Base-by-base conservation (phyloP, 495 filamentous ascomycete species). In the Hyaloscypha hepaticicola region DNA sequence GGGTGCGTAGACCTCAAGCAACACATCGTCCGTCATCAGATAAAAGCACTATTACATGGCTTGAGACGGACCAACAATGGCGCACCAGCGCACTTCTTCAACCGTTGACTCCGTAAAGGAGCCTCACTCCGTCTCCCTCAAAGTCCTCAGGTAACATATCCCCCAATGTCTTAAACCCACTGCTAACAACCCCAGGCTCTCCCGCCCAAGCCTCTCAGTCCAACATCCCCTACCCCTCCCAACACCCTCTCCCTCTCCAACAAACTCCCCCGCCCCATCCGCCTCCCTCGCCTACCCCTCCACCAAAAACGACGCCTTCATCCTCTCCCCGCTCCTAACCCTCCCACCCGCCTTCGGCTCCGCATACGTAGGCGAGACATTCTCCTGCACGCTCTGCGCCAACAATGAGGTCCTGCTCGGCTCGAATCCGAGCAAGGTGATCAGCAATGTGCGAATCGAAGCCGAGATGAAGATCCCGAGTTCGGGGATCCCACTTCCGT, bases 321-420 rank as follows among this genome's bases (percentile, higher is more conserved):
- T 70, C 50, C 68, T 84, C 53, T 76, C 74, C 14, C 80, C 83
- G 0, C 86, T 87, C 57, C 83, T 97, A 67, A 96, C 90, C n/a
- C 86, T 98, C 3, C 95, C 95, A 6, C 90, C 92, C 1, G 86
- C 92, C 5, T 98, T 99, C 74, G 95, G 93, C 59, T 91, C 90
- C 11, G 92, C 93, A 56, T 97, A 97, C 67, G 93, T 98, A 49
- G 95, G 95, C 63, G 93, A 98, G 78, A 92, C 90, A 1, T 99
- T 99, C 75, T 85, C 86, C 56, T 99, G 95, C 77, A 95, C 93
- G 1, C 83, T 99, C 25, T 96, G 92, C 77, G 93, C 90, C 9
- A 97, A 95, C 79, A 95, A 97, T 74, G 94, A 97, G 70, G 78
- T 91, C 2, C 61, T 66, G 24, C 61, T 58, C 9, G 72, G 70